Conservation (phyloP, 2,329 filamentous ascomycete genomes). For the Alternaria atra region DNA sequence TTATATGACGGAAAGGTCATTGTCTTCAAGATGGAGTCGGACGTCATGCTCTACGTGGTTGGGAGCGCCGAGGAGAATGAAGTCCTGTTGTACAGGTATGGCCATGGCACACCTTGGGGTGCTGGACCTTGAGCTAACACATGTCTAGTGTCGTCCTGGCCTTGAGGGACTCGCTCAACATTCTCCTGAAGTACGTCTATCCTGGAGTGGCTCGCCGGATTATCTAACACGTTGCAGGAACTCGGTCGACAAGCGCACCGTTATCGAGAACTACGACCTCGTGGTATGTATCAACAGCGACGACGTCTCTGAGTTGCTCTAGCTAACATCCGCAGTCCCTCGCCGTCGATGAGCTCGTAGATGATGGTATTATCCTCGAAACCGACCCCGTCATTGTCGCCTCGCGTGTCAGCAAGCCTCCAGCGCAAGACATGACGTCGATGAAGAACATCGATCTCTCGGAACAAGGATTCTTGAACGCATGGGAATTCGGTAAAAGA, state of each 20-base stretch:
- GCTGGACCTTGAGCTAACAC: slow-evolving; percentile 18
- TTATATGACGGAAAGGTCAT: slow-evolving; percentile 97
- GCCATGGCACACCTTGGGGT: not conserved
- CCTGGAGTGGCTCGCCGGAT: not conserved
- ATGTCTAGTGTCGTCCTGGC: slow-evolving; percentile 79
- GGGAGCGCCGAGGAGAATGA: slow-evolving; percentile 93
- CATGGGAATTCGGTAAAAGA: slow-evolving; percentile 91
- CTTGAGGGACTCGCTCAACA: slow-evolving; percentile 87
- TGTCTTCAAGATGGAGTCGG: slow-evolving; percentile 97
- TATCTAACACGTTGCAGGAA: slow-evolving; percentile 66
- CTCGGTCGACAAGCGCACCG: slow-evolving; percentile 95
- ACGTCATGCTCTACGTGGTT: slow-evolving; percentile 96
- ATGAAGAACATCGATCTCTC: slow-evolving; percentile 94
- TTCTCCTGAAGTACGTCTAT: slow-evolving; percentile 83
- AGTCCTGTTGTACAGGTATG: slow-evolving; percentile 82
- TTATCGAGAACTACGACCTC: slow-evolving; percentile 98
- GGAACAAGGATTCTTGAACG: slow-evolving; percentile 92
- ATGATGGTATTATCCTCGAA: slow-evolving; percentile 87
- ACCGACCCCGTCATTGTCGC: slow-evolving; percentile 95
- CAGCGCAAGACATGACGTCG: slow-evolving; percentile 84
- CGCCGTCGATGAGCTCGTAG: slow-evolving; percentile 81
- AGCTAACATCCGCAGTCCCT: slow-evolving; percentile 86
- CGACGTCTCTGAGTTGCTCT: not conserved
- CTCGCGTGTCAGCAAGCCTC: slow-evolving; percentile 89
- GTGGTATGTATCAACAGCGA: slow-evolving; percentile 57